These are phyloP conservation scores for Goniomonas avonlea DNA, from an alignment of 78 protist genomes.

Conservation along the genomic window DNA sequence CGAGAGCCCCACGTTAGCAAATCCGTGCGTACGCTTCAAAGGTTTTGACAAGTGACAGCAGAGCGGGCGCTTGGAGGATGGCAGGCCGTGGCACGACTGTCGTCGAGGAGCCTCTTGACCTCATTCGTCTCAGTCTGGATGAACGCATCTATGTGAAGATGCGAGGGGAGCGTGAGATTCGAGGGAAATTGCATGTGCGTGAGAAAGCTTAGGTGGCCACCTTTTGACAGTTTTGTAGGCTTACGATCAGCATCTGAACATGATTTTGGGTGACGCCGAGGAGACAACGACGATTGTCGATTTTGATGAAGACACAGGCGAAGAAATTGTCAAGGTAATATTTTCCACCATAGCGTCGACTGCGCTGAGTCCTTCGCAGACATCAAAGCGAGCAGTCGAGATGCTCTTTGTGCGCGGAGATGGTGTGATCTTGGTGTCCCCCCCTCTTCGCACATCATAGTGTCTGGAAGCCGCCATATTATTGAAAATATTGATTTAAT, in stretches of 20 bases:
- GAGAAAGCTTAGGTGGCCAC: background rate
- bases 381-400: conserved; percentile 54
- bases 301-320: conserved; percentile 75
- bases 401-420: conserved; percentile 94
- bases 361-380: conserved; percentile 31
- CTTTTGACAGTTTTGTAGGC: conserved; percentile 57
- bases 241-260: conserved; percentile 91
- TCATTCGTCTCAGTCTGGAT: conserved; percentile 76
- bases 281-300: conserved; percentile 70
- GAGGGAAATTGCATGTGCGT: conserved; percentile 86
- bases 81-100: background rate
- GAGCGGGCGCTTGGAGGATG: no score
- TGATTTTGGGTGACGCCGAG: conserved; percentile 92
- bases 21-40: no score
- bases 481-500: background rate
- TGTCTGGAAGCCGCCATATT: background rate
- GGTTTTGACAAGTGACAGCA: no score
- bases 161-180: conserved; percentile 87
- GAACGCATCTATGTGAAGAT: conserved; percentile 84
- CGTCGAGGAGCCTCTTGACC: conserved; percentile 75
- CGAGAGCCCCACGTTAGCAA: no score
- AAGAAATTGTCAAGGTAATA: conserved; percentile 73
- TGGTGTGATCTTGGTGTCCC: conserved; percentile 83
- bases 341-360: background rate
- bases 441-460: conserved; percentile 63